These are phyloP conservation scores for Pleurotus sapidus DNA, from an alignment of 768 basidiomycete genomes.

Conservation along the genomic window DNA sequence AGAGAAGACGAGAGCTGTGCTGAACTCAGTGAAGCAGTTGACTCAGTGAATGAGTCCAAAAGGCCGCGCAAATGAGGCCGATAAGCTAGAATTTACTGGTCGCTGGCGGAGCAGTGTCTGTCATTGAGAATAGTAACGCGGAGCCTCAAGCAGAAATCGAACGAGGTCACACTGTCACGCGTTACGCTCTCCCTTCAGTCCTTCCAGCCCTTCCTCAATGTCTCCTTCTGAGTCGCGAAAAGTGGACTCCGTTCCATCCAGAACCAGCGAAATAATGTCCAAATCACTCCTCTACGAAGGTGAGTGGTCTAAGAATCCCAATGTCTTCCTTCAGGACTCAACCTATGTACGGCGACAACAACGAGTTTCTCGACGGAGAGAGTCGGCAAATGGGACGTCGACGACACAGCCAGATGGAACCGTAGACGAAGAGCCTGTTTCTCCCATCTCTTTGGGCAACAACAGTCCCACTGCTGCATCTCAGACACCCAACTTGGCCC, in stretches of 20 bases:
- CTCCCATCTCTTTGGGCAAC: conserved; percentile 5
- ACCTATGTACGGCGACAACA: conserved; percentile 48
- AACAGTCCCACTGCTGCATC: conserved; percentile 7
- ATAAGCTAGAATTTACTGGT: conserved; percentile 10
- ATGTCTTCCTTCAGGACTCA: not conserved
- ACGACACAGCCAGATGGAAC: conserved; percentile 27
- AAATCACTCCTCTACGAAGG: conserved; percentile 12
- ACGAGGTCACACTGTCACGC: too few species aligned
- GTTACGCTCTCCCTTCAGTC: too few species aligned
- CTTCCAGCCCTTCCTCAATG: too few species aligned
- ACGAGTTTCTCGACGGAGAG: conserved; percentile 35
- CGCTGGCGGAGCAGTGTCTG: not conserved
- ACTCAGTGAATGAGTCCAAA: conserved; percentile 38
- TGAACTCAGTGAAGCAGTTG: conserved; percentile 48
- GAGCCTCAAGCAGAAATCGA: too few species aligned
- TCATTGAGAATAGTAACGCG: not conserved
- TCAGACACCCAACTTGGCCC: conserved; percentile 14
- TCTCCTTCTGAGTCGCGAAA: too few species aligned
- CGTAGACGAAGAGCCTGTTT: conserved; percentile 16
- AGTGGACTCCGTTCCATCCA: conserved; percentile 3
- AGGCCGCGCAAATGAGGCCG: conserved; percentile 8
- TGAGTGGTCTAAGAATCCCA: not conserved
- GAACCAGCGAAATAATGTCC: conserved; percentile 63
- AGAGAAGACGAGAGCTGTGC: not conserved
- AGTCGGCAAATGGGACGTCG: conserved; percentile 17